These are phyloP conservation scores for Phytomonas francai DNA, from an alignment of 208 protist genomes.

Conservation along the genomic window DNA sequence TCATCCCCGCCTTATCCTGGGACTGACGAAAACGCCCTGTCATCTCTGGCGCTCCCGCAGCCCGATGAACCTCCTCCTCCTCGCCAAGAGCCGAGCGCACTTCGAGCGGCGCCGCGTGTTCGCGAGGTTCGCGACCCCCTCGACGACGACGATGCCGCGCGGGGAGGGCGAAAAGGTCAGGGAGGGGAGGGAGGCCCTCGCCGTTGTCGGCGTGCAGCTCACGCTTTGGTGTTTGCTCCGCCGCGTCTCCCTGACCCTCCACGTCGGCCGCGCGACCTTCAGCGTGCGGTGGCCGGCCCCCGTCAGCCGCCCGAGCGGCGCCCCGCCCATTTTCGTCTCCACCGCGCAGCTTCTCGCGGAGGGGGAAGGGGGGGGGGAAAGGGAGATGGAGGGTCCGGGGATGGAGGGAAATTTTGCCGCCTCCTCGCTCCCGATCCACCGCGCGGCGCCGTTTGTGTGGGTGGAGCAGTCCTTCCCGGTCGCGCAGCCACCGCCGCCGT, in stretches of 20 bases:
- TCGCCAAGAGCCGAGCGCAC: conserved; percentile 23
- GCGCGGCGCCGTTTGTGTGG: conserved; percentile 20
- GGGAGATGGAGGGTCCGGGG: no score
- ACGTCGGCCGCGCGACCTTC: conserved; percentile 51
- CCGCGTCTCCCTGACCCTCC: conserved; percentile 59
- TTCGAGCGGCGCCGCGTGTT: conserved; percentile 28
- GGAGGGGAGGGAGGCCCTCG: no score
- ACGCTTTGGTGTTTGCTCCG: conserved; percentile 72
- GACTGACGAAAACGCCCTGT: conserved; percentile 12
- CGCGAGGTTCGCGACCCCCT: conserved; percentile 2
- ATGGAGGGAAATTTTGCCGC: no score
- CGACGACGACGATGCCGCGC: background rate
- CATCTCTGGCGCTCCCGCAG: background rate
- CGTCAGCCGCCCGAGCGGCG: conserved; percentile 33
- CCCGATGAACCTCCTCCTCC: conserved; percentile 14
- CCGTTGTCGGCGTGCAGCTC: conserved; percentile 20
- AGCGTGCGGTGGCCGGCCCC: conserved; percentile 75
- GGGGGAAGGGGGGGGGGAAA: no score
- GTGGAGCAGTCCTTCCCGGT: conserved; percentile 70
- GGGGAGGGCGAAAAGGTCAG: background rate
- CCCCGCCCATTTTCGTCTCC: conserved; percentile 12
- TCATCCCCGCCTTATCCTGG: conserved; percentile 42
- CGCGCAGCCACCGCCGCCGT: conserved; percentile 33
- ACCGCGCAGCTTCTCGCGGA: background rate
- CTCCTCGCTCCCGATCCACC: background rate